phyloP scores from a whole-genome alignment of 345 rosid genomes.

The Hibiscus syriacus region DNA sequence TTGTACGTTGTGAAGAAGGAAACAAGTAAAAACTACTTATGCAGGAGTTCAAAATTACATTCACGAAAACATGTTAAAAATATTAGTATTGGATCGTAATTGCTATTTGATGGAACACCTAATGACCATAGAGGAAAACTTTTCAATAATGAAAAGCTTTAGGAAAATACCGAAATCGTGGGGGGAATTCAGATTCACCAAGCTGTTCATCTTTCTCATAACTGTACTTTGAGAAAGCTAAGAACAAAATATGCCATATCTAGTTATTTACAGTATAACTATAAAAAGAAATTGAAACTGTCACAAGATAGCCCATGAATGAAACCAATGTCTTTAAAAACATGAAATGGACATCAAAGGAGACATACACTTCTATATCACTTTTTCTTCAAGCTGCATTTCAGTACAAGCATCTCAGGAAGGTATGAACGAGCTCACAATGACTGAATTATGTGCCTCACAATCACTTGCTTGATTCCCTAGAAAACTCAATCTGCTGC shows the following conservation, averaged over 20 bases:
- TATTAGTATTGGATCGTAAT: not conserved
- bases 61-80: not conserved
- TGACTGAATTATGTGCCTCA: not conserved
- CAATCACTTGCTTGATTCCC: not conserved
- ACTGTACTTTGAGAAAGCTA: not conserved
- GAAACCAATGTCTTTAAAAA: not conserved
- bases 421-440: not conserved
- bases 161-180: not conserved
- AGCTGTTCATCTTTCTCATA: not conserved
- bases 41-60: not conserved
- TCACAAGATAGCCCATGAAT: not conserved
- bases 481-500: not conserved
- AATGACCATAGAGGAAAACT: not conserved
- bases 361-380: not conserved
- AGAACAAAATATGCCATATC: not conserved
- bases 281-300: not conserved
- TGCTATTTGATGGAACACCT: not conserved
- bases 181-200: not conserved
- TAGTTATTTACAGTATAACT: not conserved
- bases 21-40: not conserved
- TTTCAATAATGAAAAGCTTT: not conserved
- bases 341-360: not conserved
- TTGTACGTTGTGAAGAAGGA: not conserved
- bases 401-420: not conserved
- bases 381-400: not conserved